Evolutionary conservation across 1,284 basidiomycete genomes (phyloP), one percentile per base, ranked within the genome.

Genomic region (Ustilago loliicola): DNA sequence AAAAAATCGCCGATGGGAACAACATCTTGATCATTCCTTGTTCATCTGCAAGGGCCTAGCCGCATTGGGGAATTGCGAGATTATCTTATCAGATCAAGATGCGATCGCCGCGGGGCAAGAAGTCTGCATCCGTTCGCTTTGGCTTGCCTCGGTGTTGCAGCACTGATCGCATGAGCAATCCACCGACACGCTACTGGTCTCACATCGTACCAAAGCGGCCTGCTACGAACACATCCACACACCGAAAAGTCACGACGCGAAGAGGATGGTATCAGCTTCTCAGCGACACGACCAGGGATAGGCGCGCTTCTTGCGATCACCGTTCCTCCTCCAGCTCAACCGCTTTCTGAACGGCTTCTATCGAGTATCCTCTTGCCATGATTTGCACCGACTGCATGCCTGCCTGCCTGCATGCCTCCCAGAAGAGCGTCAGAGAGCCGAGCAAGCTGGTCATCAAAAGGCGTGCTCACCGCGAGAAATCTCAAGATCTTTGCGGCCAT

Each of bases 71-170:
- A 21, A 17, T 4, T 4, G 25, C 11, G 25, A 27, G 32, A 11
- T 45, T 19, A 66, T 66, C 65, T 66, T 66, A 66, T 66, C 57
- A 66, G 64, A 66, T 66, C 32, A 40, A 17, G 53, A 56, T 10
- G 3, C 42, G 45, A 48, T 52, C 32, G 21, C 4, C 61, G 54
- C 42, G 42, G 42, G 15, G 21, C 42, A 3, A 38, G 9, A 8
- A 38, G 36, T 38, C 7, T 45, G 42, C 42, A 21, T 7, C 42
- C n/a, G 21, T 21, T n/a, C 23, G 45, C 45, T 47, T 47, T n/a
- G n/a, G 17, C 48, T 17, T 29, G 27, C 10, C 17, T 29, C 11
- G 7, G 21, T 7, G 42, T 21, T 8, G 42, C 42, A 21, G 42
- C 9, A 21, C 13, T 38, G 36, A 38, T 38, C 7, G 15, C 36